Percentiles rank a stretch among this genome's conserved stretches.
Evolutionary conservation across 2,329 filamentous ascomycete genomes (phyloP).

Genomic region (Venturia effusa): DNA sequence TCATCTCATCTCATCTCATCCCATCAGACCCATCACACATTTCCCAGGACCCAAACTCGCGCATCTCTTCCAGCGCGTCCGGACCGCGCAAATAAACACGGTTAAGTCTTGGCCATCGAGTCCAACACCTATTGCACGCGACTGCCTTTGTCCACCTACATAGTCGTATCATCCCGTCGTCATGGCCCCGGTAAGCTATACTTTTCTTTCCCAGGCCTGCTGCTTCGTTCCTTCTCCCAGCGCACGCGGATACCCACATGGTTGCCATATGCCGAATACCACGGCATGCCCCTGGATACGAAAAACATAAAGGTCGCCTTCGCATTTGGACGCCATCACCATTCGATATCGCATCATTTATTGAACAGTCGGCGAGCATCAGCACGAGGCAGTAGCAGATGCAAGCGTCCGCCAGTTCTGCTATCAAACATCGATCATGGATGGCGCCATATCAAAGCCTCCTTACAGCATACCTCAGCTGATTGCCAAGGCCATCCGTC

Average conservation of each 20-base stretch:
- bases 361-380: background rate
- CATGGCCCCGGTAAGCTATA: background rate
- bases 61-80: background rate
- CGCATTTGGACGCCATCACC: background rate
- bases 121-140: background rate
- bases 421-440: constrained; percentile 59
- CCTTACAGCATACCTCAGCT: constrained; percentile 86
- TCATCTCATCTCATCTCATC: background rate
- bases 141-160: background rate
- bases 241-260: background rate
- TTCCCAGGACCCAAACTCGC: too few relatives aligned
- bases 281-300: background rate
- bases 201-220: background rate
- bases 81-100: background rate
- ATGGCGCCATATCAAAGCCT: constrained; percentile 82
- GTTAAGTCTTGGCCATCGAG: background rate
- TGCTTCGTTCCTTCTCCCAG: background rate
- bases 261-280: background rate
- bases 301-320: too few relatives aligned
- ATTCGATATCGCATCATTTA: background rate
- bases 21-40: background rate
- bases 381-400: constrained; percentile 7
- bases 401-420: background rate
- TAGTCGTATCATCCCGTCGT: background rate
- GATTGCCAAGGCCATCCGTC: constrained; percentile 92